Conservation (phyloP, 2,329 filamentous ascomycete genomes). For the Canariomyces notabilis region DNA sequence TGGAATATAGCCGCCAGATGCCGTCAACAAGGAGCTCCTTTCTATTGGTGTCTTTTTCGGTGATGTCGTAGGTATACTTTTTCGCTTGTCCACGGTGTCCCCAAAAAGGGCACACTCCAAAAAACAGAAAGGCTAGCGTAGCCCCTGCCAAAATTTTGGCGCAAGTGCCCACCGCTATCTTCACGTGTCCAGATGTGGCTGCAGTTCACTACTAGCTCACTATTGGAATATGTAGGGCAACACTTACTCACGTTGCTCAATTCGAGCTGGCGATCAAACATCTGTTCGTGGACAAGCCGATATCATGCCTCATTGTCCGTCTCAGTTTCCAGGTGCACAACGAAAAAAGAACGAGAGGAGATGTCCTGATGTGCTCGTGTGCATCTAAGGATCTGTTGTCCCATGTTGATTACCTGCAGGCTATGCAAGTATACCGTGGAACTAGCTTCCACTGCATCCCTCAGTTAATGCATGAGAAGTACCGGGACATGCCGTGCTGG, state of each 20-base stretch:
- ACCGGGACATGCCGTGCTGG: neutral
- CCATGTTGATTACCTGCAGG: conserved; percentile 1
- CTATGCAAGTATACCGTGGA: conserved; percentile 10
- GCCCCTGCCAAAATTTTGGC: conserved; percentile 13
- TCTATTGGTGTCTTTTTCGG: conserved; percentile 9
- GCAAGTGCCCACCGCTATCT: conserved; percentile 19
- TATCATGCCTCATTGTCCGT: too few species aligned
- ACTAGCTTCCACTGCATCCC: neutral
- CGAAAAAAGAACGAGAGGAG: too few species aligned
- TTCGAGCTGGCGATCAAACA: neutral
- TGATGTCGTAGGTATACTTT: neutral
- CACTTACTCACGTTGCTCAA: conserved; percentile 7
- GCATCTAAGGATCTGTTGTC: neutral
- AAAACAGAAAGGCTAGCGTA: neutral
- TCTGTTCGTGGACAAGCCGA: too few species aligned
- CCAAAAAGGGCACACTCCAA: too few species aligned
- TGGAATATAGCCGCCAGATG: neutral
- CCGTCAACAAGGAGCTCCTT: neutral
- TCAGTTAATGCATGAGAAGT: conserved; percentile 7
- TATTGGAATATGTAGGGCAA: too few species aligned
- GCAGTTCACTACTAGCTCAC: conserved; percentile 3
- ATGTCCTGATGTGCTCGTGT: neutral
- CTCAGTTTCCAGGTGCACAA: too few species aligned
- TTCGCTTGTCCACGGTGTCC: conserved; percentile 18
- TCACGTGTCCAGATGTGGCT: conserved; percentile 19